phyloP scores from a whole-genome alignment of 2,329 filamentous ascomycete species.

The Meredithiella fracta region DNA sequence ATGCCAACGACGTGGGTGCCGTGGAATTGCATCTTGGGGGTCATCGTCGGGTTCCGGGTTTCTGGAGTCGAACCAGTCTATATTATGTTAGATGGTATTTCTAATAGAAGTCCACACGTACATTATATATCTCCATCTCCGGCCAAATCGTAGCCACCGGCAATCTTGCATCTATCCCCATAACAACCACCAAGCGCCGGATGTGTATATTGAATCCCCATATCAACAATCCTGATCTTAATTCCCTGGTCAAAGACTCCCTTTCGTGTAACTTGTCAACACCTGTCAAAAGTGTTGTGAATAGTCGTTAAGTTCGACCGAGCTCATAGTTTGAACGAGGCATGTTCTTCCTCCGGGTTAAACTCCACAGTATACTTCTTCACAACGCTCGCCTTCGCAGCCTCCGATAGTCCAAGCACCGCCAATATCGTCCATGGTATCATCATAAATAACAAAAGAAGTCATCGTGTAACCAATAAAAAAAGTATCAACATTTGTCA shows the following conservation, averaged over 20 bases:
- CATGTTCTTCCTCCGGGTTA: too few species aligned
- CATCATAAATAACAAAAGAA: too few species aligned
- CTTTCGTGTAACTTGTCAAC: conserved; percentile 24
- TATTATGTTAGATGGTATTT: neutral
- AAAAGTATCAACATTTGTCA: too few species aligned
- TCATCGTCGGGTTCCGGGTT: conserved; percentile 22
- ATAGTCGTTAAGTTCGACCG: too few species aligned
- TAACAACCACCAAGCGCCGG: conserved; percentile 24
- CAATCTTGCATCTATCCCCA: conserved; percentile 24
- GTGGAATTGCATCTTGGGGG: conserved; percentile 30
- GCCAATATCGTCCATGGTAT: too few species aligned
- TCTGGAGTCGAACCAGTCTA: conserved; percentile 18
- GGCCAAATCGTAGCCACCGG: conserved; percentile 25
- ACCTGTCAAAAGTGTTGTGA: conserved; percentile 25
- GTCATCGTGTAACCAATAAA: too few species aligned
- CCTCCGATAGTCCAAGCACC: too few species aligned
- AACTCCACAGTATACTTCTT: too few species aligned
- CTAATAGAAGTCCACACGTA: too few species aligned
- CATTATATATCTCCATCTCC: conserved; percentile 16
- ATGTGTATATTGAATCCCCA: conserved; percentile 26
- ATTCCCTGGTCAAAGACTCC: conserved; percentile 24
- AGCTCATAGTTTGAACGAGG: too few species aligned
- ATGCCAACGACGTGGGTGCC: conserved; percentile 24
- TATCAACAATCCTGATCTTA: conserved; percentile 26
- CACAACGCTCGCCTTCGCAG: too few species aligned